Base-by-base conservation (phyloP, 2,329 filamentous ascomycete genomes). In the Stachybotrys echinatus region DNA sequence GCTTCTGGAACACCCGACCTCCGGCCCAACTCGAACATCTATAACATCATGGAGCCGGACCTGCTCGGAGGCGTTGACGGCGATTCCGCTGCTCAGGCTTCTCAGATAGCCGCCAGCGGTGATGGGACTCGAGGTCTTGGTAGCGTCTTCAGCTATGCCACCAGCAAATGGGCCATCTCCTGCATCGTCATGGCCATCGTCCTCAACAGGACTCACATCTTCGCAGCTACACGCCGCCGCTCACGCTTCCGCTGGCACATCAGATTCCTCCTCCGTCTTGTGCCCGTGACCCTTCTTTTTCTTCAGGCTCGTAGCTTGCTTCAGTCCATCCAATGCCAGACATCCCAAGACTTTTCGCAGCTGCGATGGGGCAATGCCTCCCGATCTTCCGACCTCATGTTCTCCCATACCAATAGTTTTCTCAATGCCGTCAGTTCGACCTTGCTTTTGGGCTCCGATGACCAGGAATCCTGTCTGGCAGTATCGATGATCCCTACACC, bases 271-370 rank as follows among this genome's bases (percentile, higher is more conserved):
- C 67, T 96, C 14, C 87, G 92, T 47, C 71, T 86, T 27, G 63
- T 85, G 3, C 89, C 91, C 0, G 85, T 95, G 40, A 38, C 86
- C 5, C 72, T 92, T 1, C 84, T 95, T 49, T 62, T 80, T 5
- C 68, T 80, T 34, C 89, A 96, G 62, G 83, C 85, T 20, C 73
- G 83, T 42, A 76, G 74, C 38, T 69, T 97, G 3, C 76, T 96
- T 6, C 88, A 91, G 60, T 90, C 89, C 2, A 89, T 97, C 55
- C 89, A 91, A 62, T 97, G 94, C 61, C 94, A 99, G 71, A 95
- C 92, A 1, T 89, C 87, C 12, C 77, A 85, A 12, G 74, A 88
- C 51, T 92, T 89, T 61, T 74, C 83, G 38, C 70, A 81, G 51
- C 70, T 89, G 58, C 84, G 87, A 40, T 89, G 88, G 79, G 85